Conservation (phyloP, 495 filamentous ascomycete species). For the Hamigera avellanea region DNA sequence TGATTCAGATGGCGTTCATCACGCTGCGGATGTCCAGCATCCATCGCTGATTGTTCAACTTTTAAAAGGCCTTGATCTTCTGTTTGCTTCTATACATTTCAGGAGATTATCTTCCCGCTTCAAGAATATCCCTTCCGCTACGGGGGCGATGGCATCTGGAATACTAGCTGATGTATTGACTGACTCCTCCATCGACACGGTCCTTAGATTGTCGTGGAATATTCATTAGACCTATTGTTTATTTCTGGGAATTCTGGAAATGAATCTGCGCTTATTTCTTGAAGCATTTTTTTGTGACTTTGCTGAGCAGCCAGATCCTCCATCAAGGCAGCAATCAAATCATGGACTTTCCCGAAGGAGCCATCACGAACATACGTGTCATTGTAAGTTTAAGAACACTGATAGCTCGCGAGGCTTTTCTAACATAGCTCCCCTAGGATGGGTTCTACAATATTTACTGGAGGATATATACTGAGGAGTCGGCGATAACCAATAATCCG, state of each 20-base stretch:
- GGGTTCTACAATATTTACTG: slow-evolving; percentile 38
- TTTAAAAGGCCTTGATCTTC: too few species aligned
- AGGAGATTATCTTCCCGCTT: too few species aligned
- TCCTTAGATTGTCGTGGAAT: slow-evolving; percentile 7
- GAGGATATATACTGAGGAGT: slow-evolving; percentile 38
- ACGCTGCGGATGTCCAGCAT: too few species aligned
- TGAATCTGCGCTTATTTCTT: slow-evolving; percentile 20
- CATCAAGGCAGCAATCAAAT: slow-evolving; percentile 19
- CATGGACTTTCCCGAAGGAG: slow-evolving; percentile 39
- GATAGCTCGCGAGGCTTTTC: slow-evolving; percentile 1
- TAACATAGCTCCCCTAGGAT: slow-evolving; percentile 23
- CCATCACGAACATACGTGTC: slow-evolving; percentile 34
- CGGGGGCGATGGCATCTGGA: slow-evolving; percentile 12
- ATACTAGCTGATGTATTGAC: slow-evolving; percentile 11
- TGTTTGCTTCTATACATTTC: too few species aligned
- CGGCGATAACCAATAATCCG: slow-evolving; percentile 19
- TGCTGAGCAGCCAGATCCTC: slow-evolving; percentile 18
- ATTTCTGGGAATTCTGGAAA: slow-evolving; percentile 17
- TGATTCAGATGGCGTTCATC: too few species aligned
- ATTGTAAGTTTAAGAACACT: slow-evolving; percentile 22
- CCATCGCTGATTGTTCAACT: too few species aligned
- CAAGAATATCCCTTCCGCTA: not conserved
- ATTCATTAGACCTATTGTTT: slow-evolving; percentile 5
- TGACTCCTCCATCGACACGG: slow-evolving; percentile 4
- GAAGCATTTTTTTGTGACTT: slow-evolving; percentile 17